Percentiles rank a stretch among this genome's conserved stretches.
Evolutionary conservation across 2,329 filamentous ascomycete genomes (phyloP).

Genomic region (Erysiphe neolycopersici): DNA sequence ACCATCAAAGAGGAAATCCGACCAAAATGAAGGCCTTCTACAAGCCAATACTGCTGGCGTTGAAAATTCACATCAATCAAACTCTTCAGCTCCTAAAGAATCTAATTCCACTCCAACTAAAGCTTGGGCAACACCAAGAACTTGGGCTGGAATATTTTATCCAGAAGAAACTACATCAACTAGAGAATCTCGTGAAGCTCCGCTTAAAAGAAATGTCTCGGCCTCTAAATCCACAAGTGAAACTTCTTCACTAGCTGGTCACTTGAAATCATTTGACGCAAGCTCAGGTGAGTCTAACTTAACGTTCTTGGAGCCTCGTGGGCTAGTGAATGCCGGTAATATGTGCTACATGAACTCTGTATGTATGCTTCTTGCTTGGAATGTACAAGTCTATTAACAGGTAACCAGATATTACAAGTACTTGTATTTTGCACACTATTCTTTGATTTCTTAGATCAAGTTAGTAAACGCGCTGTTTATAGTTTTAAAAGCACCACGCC

Average conservation of each 20-base stretch:
- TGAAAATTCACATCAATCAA: background rate
- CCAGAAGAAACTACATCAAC: conserved; percentile 17
- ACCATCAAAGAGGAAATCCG: background rate
- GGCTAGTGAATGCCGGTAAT: conserved; percentile 88
- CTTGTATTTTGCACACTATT: conserved; percentile 85
- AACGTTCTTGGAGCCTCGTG: conserved; percentile 71
- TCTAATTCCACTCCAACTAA: conserved; percentile 16
- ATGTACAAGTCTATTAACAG: conserved; percentile 7
- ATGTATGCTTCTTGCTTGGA: conserved; percentile 17
- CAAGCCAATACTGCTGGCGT: background rate
- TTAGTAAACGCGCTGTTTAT: conserved; percentile 58
- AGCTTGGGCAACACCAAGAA: conserved; percentile 22
- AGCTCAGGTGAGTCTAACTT: conserved; percentile 31
- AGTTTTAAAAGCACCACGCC: conserved; percentile 92
- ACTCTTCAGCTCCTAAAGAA: conserved; percentile 11
- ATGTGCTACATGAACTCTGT: conserved; percentile 99
- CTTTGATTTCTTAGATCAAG: conserved; percentile 73
- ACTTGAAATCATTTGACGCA: conserved; percentile 43
- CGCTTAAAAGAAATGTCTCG: conserved; percentile 13
- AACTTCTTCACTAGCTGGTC: conserved; percentile 39
- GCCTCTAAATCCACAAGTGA: conserved; percentile 21
- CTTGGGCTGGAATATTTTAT: conserved; percentile 43
- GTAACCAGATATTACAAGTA: conserved; percentile 61
- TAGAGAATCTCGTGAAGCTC: conserved; percentile 13
- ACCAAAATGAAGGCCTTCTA: background rate